Evolutionary conservation across 208 protist species (phyloP).

Genomic region (Zelonia costaricensis): DNA sequence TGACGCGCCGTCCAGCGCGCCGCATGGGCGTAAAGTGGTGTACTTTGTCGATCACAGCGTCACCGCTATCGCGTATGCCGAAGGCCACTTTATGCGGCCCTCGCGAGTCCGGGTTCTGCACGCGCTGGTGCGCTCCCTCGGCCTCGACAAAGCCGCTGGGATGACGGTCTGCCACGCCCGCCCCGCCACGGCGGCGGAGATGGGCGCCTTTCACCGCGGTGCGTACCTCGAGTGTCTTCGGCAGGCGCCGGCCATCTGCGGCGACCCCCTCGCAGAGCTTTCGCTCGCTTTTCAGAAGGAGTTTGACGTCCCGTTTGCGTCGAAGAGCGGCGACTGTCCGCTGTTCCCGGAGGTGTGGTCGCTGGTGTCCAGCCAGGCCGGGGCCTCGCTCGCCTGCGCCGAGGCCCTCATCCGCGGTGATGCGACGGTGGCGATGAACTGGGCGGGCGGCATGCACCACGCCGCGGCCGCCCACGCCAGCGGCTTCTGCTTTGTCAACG

Average conservation of each 20-base stretch:
- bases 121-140: constrained; percentile 73
- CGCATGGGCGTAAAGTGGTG: constrained; percentile 54
- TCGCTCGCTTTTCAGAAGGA: constrained; percentile 76
- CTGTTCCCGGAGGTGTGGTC: constrained; percentile 83
- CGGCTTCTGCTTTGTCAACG: constrained; percentile 99
- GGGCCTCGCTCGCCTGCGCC: constrained; percentile 95
- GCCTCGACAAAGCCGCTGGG: constrained; percentile 39
- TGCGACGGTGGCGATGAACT: constrained; percentile 98
- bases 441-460: constrained; percentile 98
- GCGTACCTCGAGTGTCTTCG: constrained; percentile 82
- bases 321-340: constrained; percentile 68
- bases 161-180: constrained; percentile 63
- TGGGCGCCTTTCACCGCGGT: constrained; percentile 63
- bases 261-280: constrained; percentile 54
- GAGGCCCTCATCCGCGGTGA: constrained; percentile 92
- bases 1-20: too few relatives aligned
- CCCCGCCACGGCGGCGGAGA: constrained; percentile 60
- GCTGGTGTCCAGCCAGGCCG: constrained; percentile 73
- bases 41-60: constrained; percentile 81
- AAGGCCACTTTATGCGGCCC: constrained; percentile 78
- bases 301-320: constrained; percentile 74
- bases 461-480: constrained; percentile 93
- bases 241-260: constrained; percentile 58
- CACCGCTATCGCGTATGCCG: constrained; percentile 67
- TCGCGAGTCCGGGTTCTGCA: constrained; percentile 72